These are phyloP conservation scores for Coelastrella sp. DNA, from an alignment of 139 green algal genomes.

Conservation along the genomic window DNA sequence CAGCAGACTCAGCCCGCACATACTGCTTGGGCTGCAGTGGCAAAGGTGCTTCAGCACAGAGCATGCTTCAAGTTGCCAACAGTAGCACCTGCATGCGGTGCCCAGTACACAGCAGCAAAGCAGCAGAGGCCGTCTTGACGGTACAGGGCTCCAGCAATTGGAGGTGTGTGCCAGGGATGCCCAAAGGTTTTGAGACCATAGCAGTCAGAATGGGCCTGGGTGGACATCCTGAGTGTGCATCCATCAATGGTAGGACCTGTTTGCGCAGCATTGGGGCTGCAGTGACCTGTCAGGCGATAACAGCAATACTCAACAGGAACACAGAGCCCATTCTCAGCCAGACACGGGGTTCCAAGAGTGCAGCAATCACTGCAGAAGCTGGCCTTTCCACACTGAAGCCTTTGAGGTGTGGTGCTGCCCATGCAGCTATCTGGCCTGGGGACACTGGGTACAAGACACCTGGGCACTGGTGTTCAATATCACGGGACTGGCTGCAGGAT, in stretches of 20 bases:
- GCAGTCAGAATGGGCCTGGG: constrained; percentile 7
- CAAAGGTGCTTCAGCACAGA: background rate
- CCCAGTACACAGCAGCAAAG: constrained; percentile 16
- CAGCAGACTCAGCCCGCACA: background rate
- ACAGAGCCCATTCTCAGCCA: background rate
- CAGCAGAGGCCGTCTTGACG: background rate
- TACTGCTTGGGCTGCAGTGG: background rate
- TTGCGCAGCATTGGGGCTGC: constrained; percentile 1
- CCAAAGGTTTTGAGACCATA: constrained; percentile 9
- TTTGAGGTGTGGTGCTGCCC: constrained; percentile 15
- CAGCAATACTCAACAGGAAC: background rate
- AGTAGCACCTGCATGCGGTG: constrained; percentile 20
- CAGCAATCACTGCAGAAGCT: background rate
- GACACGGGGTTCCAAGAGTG: background rate
- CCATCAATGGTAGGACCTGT: constrained; percentile 28
- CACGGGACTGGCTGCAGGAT: constrained; percentile 17
- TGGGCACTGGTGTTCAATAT: constrained; percentile 15
- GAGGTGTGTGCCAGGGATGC: constrained; percentile 29
- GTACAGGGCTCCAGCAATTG: background rate
- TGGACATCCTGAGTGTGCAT: constrained; percentile 21
- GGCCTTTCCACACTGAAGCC: background rate
- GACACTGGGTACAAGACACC: constrained; percentile 4
- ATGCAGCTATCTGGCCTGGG: background rate
- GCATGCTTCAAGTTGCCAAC: background rate
- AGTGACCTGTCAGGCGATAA: constrained; percentile 1